Base-by-base conservation (phyloP, 306 rosid species). In the Trifolium pratense region DNA sequence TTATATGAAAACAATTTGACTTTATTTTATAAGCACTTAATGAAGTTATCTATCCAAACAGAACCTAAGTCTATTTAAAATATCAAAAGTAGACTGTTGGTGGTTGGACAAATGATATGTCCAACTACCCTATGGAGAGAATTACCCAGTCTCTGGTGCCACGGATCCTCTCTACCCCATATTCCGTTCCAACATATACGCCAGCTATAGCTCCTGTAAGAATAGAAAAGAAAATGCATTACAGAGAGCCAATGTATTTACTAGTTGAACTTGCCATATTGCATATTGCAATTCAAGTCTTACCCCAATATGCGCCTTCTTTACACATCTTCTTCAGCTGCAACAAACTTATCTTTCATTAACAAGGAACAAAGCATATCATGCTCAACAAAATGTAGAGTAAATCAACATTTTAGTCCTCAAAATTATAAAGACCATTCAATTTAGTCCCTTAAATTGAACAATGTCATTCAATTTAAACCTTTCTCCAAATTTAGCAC, bases 291-390 rank as follows among this genome's bases (percentile, higher is more conserved):
- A 70, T 45, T 71, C 31, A 18, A 64, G 45, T 59, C 89, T 85
- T 82, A 93, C 98, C 98, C 97, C 98, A 93, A 60, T 91, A 93
- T 79, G 93, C 97, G 9, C 97, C 98, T 86, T 93, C 98, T 68
- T 86, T 91, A 80, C 97, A 91, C 96, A 93, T 91, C 84, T 91
- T 93, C 89, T 93, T 93, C 89, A 93, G 77, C 98, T 93, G 96
- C 89, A 87, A 82, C 25, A 81, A 69, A 11, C 75, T 43, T 1
- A 65, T 7, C 21, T 11, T 58, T 63, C 56, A 73, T 89, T 46
- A 89, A 75, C 42, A 79, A 68, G 29, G 45, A 37, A 16, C 64
- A 25, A 37, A 76, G 36, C 37, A 75, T 66, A 45, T 23, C 56
- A 46, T 74, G 31, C 36, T 15, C n/a, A 45, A 69, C 36, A 40